Evolutionary conservation across 2,329 filamentous ascomycete genomes (phyloP).

Genomic region (Aspergillus tanneri): DNA sequence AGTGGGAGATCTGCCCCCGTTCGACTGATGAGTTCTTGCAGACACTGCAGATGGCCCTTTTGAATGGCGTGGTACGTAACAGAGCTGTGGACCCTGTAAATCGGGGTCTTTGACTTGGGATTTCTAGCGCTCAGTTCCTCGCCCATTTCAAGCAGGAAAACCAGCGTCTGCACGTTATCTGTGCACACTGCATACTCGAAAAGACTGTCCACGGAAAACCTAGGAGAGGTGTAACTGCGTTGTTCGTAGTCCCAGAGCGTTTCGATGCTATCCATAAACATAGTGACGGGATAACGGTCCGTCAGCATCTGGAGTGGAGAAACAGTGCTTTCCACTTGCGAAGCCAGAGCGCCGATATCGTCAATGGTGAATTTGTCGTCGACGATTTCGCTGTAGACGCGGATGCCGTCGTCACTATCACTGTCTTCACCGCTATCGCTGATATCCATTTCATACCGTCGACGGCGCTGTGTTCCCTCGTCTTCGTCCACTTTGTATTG

Average conservation of each 20-base stretch:
- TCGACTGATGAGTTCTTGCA: slow-evolving; percentile 61
- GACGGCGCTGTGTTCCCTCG: slow-evolving; percentile 50
- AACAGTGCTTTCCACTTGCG: slow-evolving; percentile 64
- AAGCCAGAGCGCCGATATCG: slow-evolving; percentile 67
- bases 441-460: slow-evolving; percentile 31
- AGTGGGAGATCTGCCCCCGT: slow-evolving; percentile 70
- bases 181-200: slow-evolving; percentile 51
- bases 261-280: slow-evolving; percentile 15
- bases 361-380: slow-evolving; percentile 73
- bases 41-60: slow-evolving; percentile 35
- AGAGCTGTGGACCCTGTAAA: slow-evolving; percentile 18
- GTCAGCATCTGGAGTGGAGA: slow-evolving; percentile 57
- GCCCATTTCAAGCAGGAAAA: slow-evolving; percentile 58
- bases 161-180: slow-evolving; percentile 57
- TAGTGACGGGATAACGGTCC: slow-evolving; percentile 36
- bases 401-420: slow-evolving; percentile 20
- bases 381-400: slow-evolving; percentile 53
- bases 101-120: slow-evolving; percentile 2
- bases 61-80: slow-evolving; percentile 46
- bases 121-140: slow-evolving; percentile 18
- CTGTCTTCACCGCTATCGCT: slow-evolving; percentile 28
- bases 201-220: slow-evolving; percentile 18
- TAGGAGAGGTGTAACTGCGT: too few species aligned
- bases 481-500: slow-evolving; percentile 64
- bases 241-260: too few species aligned